Evolutionary conservation across 1,284 basidiomycete genomes (phyloP), one percentile per base, ranked within the genome.

Genomic region (Melanopsichium pennsylvanicum): DNA sequence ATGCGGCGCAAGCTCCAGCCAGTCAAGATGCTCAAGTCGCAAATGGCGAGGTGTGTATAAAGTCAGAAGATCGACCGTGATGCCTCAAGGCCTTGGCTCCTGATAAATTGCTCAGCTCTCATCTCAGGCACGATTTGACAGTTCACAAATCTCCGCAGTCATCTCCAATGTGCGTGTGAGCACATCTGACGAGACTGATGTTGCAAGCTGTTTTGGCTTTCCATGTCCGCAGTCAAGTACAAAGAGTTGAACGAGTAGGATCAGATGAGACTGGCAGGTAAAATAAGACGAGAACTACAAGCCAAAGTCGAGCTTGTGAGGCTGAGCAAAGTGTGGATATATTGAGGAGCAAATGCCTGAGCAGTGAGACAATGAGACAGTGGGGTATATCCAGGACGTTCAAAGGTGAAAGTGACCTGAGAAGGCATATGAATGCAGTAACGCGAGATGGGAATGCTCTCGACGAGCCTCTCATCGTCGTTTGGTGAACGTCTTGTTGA

Each of bases 401-500:
- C 29, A 42, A 50, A 29, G 32, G 23, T 37, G 27, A 48, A 19
- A 18, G 22, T 35, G 29, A 48, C 27, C 45, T 37, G 35, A 32
- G 26, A 7, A 33, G 36, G 27, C 34, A 19, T 12, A 16, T n/a
- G n/a, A n/a, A n/a, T n/a, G n/a, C n/a, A n/a, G n/a, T n/a, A n/a
- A n/a, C n/a, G n/a, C n/a, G n/a, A n/a, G n/a, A n/a, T 19, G 21
- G 39, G 27, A 50, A 29, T 3, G 33, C 23, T 29, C 2, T n/a
- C n/a, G n/a, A n/a, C n/a, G n/a, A n/a, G n/a, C n/a, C 34, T 2
- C 9, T 61, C 54, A 68, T 25, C 64, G 58, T 29, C 70, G 52
- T 61, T 77, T 77, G 40, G 75, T 66, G 43, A 78, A 80, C 22
- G 58, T 81, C 76, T 82, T 82, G 74, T 81, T 82, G 45, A 83